Base-by-base conservation (phyloP, 148 eudicot genomes). In the Rhododendron simsii region DNA sequence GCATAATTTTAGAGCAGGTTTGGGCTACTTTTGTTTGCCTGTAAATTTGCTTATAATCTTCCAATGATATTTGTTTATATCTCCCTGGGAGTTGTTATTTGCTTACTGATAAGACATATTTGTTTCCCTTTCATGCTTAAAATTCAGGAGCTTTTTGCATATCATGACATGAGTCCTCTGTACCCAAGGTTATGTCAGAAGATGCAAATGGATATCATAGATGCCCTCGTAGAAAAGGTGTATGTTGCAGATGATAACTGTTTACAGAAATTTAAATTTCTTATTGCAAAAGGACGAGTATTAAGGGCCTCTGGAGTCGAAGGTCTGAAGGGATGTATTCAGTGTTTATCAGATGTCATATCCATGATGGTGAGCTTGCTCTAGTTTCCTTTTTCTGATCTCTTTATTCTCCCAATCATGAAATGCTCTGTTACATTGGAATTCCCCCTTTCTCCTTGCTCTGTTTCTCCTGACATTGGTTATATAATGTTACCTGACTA, bases 1-100 rank as follows among this genome's bases (percentile, higher is more conserved):
- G 93, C 35, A 86, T 85, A 69, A 81, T 97, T 37, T 84, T 95
- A 83, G 98, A 95, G 86, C 96, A 95, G 99, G 99, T 97, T 88
- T 85, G 82, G 59, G 65, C 45, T 63, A 74, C 57, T 51, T 80
- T 71, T 85, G 11, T 55, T 82, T 45, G 16, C 75, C 47, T 53
- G 45, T 76, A 28, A 59, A 30, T 39, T 45, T 51, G 39, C 50
- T 76, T 26, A 41, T 78, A 48, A 33, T 78, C 5, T 69, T n/a
- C 23, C 47, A 41, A 57, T 80, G 53, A 41, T 41, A 0, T 53
- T 57, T 59, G 26, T 48, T 30, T 71, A 39, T 65, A 7, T 63
- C 39, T 45, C n/a, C 65, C 14, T 84, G 12, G 8, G 28, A 35
- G 5, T 23, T 75, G 51, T 69, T 33, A 26, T 50, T 26, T 84